Evolutionary conservation across 2,329 filamentous ascomycete species (phyloP).

Genomic region (Elsinoe necatrix): DNA sequence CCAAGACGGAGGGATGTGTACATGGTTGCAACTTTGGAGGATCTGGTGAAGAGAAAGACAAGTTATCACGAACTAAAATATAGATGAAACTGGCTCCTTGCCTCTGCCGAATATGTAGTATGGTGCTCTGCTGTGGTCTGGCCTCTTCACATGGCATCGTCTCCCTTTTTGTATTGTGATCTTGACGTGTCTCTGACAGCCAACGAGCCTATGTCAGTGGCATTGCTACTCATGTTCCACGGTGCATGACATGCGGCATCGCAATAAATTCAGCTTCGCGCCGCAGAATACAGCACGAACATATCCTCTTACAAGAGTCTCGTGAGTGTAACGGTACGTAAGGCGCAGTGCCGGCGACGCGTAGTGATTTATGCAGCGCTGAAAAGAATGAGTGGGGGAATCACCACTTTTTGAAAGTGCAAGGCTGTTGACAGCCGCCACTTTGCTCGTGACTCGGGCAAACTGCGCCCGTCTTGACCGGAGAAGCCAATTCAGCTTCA

Average conservation of each 20-base stretch:
- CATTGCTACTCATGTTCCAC: not conserved
- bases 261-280: not conserved
- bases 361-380: no score
- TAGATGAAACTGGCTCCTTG: not conserved
- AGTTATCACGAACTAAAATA: not conserved
- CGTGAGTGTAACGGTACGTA: not conserved
- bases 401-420: not conserved
- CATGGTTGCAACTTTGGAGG: not conserved
- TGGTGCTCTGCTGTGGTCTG: not conserved
- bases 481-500: constrained; percentile 4
- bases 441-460: constrained; percentile 1
- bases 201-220: not conserved
- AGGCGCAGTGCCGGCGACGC: not conserved
- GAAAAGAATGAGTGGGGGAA: not conserved
- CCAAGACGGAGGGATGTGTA: not conserved
- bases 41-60: not conserved
- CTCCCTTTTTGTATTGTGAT: not conserved
- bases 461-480: not conserved
- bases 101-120: not conserved
- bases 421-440: not conserved
- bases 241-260: not conserved
- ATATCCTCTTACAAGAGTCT: not conserved
- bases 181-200: not conserved
- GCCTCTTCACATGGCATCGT: not conserved
- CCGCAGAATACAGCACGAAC: not conserved